phyloP scores from a whole-genome alignment of 805 yeast genomes.

The Metschnikowia gelsemii region DNA sequence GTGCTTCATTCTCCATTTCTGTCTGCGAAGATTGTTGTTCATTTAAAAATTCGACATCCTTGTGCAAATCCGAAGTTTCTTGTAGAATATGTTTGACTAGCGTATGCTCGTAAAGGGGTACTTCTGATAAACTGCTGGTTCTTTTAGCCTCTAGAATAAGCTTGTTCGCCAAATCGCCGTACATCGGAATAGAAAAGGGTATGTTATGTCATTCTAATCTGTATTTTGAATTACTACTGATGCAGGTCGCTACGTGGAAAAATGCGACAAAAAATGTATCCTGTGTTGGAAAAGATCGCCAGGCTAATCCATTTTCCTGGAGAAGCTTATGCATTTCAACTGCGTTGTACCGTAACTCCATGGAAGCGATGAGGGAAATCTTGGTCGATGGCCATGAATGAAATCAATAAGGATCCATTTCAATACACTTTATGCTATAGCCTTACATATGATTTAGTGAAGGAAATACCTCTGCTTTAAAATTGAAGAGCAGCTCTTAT shows the following conservation, averaged over 20 bases:
- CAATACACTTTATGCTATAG: no score
- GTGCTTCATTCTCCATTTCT: constrained; percentile 33
- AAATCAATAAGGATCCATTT: no score
- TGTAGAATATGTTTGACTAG: constrained; percentile 65
- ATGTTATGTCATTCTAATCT: background rate
- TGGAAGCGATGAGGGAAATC: no score
- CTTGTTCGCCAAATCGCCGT: constrained; percentile 84
- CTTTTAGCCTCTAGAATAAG: constrained; percentile 85
- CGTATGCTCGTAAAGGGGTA: constrained; percentile 74
- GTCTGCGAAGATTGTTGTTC: constrained; percentile 27
- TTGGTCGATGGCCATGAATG: no score
- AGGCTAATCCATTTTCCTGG: no score
- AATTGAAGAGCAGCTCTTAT: no score
- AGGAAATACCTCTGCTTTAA: no score
- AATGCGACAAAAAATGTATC: background rate
- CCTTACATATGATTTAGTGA: no score
- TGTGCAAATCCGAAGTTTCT: constrained; percentile 66
- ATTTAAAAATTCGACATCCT: constrained; percentile 51
- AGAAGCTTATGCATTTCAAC: no score
- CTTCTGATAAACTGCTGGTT: constrained; percentile 57
- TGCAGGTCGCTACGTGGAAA: constrained; percentile 3
- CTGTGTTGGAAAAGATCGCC: background rate
- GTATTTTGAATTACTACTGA: background rate
- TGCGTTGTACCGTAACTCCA: no score
- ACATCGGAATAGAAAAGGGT: constrained; percentile 49